Evolutionary conservation across 2,329 filamentous ascomycete genomes (phyloP).

Genomic region (Dactylonectria macrodidyma): DNA sequence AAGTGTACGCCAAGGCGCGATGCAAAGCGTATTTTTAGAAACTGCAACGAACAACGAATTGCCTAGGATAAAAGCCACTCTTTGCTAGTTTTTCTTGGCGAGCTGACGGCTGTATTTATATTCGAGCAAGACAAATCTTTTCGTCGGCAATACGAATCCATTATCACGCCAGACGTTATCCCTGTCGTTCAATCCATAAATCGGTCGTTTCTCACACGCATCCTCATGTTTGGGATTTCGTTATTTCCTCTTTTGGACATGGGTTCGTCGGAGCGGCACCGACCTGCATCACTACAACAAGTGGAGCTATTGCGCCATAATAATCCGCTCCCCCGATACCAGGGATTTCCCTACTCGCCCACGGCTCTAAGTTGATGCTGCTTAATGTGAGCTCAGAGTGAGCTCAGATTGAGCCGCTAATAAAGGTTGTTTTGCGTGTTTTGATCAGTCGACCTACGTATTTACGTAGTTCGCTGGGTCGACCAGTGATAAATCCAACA

Average conservation of each 20-base stretch:
- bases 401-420: too few relatives aligned
- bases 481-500: too few relatives aligned
- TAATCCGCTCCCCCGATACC: too few relatives aligned
- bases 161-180: conserved; percentile 12
- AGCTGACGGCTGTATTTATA: background rate
- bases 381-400: too few relatives aligned
- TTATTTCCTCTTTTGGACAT: background rate
- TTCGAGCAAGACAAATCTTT: background rate
- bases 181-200: background rate
- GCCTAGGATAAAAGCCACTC: too few relatives aligned
- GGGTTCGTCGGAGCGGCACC: background rate
- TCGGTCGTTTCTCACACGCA: background rate
- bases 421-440: too few relatives aligned
- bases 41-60: too few relatives aligned
- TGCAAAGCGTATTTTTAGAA: background rate
- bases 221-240: too few relatives aligned
- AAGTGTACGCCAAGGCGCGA: background rate
- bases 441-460: too few relatives aligned
- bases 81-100: too few relatives aligned
- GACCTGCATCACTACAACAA: conserved; percentile 9
- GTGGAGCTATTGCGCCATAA: conserved; percentile 24
- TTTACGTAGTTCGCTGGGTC: too few relatives aligned
- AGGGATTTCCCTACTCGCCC: background rate
- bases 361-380: background rate
- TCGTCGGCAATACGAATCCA: background rate